These are phyloP conservation scores for Lolium multiflorum DNA, from an alignment of 176 grass and related monocot species.

Conservation along the genomic window DNA sequence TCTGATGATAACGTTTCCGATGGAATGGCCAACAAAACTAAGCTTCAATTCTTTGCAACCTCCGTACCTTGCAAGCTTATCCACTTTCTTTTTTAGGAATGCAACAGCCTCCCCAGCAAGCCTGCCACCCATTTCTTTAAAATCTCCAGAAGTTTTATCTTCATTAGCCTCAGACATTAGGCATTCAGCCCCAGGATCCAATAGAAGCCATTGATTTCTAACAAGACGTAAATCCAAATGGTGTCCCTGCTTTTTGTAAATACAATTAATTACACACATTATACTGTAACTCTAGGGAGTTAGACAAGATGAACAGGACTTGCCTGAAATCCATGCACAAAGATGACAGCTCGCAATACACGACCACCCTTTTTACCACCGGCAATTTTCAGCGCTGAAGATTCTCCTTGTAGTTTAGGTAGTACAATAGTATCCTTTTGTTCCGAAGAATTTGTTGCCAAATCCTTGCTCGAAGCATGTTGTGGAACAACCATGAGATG, in stretches of 20 bases:
- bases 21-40: slow-evolving; percentile 99
- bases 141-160: slow-evolving; percentile 92
- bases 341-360: slow-evolving; percentile 77
- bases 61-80: slow-evolving; percentile 79
- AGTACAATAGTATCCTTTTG: slow-evolving; percentile 66
- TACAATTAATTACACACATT: slow-evolving; percentile 28
- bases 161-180: slow-evolving; percentile 99
- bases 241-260: slow-evolving; percentile 67
- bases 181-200: slow-evolving; percentile 95
- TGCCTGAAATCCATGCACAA: slow-evolving; percentile 99
- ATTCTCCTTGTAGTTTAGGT: slow-evolving; percentile 61
- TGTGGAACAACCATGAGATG: slow-evolving; percentile 93
- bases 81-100: slow-evolving; percentile 83
- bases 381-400: slow-evolving; percentile 44
- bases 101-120: slow-evolving; percentile 81
- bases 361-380: slow-evolving; percentile 69
- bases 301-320: slow-evolving; percentile 19
- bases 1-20: slow-evolving; percentile 95
- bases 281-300: slow-evolving; percentile 30
- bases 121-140: slow-evolving; percentile 93
- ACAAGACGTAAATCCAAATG: slow-evolving; percentile 96
- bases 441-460: slow-evolving; percentile 50
- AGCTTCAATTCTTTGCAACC: slow-evolving; percentile 95
- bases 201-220: slow-evolving; percentile 94
- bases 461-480: slow-evolving; percentile 65